A percentile compares a stretch with the other conserved stretches of the same genome.
Conservation (phyloP, 371 early-diverging fungal species). For the Lichtheimia corymbifera region DNA sequence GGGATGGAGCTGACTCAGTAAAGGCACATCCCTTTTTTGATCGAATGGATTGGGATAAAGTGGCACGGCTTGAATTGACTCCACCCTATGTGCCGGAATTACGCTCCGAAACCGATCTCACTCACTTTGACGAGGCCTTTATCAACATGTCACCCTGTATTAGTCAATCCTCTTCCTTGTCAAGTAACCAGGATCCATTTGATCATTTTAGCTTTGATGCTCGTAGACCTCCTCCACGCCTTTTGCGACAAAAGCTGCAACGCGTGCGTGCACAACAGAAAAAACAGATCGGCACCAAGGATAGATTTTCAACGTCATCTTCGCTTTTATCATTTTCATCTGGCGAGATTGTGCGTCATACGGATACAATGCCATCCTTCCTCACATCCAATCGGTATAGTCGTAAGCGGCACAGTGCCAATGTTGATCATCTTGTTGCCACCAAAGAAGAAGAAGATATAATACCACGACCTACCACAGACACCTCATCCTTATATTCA, state of each 20-base stretch:
- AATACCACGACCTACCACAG: background rate
- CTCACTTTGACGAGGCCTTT: constrained; percentile 67
- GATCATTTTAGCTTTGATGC: constrained; percentile 31
- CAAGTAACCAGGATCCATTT: constrained; percentile 27
- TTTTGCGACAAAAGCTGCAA: constrained; percentile 11
- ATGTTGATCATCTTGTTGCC: background rate
- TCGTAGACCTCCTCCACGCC: constrained; percentile 1
- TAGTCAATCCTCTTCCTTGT: constrained; percentile 24
- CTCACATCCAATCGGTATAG: constrained; percentile 9
- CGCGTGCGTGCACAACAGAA: constrained; percentile 14
- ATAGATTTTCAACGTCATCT: constrained; percentile 27
- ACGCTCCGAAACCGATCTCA: constrained; percentile 50
- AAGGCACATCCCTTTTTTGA: constrained; percentile 69
- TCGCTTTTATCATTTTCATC: constrained; percentile 21
- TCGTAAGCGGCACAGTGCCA: constrained; percentile 35
- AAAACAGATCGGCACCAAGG: background rate
- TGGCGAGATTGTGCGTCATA: constrained; percentile 25
- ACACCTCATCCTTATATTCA: constrained; percentile 2
- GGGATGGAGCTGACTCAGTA: constrained; percentile 63
- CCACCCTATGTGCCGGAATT: constrained; percentile 60
- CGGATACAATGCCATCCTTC: constrained; percentile 22
- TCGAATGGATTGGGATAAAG: constrained; percentile 69
- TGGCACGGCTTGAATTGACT: constrained; percentile 47
- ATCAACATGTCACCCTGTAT: constrained; percentile 56
- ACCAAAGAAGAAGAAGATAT: background rate